Conservation (phyloP, 768 basidiomycete genomes). For the Chlorophyllum brunneum region DNA sequence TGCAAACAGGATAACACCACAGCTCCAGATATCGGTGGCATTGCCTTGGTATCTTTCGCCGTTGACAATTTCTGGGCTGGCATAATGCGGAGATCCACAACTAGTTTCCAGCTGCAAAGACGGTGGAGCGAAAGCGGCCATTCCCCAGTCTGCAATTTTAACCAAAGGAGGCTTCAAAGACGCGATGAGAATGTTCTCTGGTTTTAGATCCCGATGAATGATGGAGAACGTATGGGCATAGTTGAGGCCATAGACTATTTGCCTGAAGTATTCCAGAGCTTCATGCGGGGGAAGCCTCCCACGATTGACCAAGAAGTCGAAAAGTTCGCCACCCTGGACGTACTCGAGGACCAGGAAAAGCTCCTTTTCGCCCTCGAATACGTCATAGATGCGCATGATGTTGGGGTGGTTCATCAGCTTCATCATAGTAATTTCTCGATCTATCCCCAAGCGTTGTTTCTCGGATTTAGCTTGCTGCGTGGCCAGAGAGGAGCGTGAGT, state of each 20-base stretch:
- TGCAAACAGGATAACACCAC: slow-evolving; percentile 90
- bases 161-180: slow-evolving; percentile 75
- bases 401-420: slow-evolving; percentile 99
- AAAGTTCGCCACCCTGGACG: slow-evolving; percentile 93
- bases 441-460: slow-evolving; percentile 82
- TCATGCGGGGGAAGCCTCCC: slow-evolving; percentile 78
- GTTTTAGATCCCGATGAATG: slow-evolving; percentile 96
- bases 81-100: slow-evolving; percentile 96
- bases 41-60: slow-evolving; percentile 86
- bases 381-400: slow-evolving; percentile 93
- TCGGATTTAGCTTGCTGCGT: slow-evolving; percentile 70
- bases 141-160: slow-evolving; percentile 98
- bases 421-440: slow-evolving; percentile 98
- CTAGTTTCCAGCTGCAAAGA: slow-evolving; percentile 86
- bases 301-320: slow-evolving; percentile 91
- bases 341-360: slow-evolving; percentile 94
- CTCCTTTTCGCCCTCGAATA: slow-evolving; percentile 89
- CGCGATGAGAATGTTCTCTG: slow-evolving; percentile 93
- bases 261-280: slow-evolving; percentile 90
- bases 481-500: slow-evolving; percentile 64
- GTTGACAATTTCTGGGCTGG: slow-evolving; percentile 93
- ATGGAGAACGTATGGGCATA: slow-evolving; percentile 98
- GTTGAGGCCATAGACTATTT: slow-evolving; percentile 91
- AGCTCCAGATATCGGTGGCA: slow-evolving; percentile 95
- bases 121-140: slow-evolving; percentile 93